Conservation (phyloP, 805 yeast genomes). For the Starmerella sirachaensis region DNA sequence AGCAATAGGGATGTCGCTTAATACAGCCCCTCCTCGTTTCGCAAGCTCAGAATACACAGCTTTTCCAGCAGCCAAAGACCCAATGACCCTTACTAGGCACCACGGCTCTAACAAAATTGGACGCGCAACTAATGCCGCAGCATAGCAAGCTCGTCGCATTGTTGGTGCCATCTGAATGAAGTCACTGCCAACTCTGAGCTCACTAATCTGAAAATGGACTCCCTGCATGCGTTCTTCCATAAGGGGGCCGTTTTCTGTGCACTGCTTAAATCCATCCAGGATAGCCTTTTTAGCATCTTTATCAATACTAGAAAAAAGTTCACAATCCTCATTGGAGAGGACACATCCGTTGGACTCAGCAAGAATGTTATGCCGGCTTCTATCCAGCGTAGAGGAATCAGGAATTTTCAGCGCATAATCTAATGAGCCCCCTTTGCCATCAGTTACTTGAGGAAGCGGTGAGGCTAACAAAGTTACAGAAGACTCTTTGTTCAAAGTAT, state of each 20-base stretch:
- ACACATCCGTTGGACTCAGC: background rate
- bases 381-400: too few species aligned
- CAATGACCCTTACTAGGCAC: constrained; percentile 47
- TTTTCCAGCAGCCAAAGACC: constrained; percentile 38
- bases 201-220: constrained; percentile 59
- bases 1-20: constrained; percentile 43
- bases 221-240: constrained; percentile 70
- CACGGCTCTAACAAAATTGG: constrained; percentile 79
- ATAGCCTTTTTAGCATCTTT: background rate
- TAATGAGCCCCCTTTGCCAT: too few species aligned
- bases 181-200: too few species aligned
- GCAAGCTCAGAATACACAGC: constrained; percentile 41
- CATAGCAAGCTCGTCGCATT: constrained; percentile 70
- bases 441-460: background rate
- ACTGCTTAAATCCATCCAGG: constrained; percentile 73
- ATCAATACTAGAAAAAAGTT: too few species aligned
- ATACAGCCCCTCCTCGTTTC: constrained; percentile 57
- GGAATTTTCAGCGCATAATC: too few species aligned
- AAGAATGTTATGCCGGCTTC: constrained; percentile 1
- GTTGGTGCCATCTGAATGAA: constrained; percentile 68
- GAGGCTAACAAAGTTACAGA: background rate
- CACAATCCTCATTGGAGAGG: background rate
- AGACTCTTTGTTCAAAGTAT: constrained; percentile 39
- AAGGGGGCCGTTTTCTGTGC: constrained; percentile 78
- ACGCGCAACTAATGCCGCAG: constrained; percentile 62